Evolutionary conservation across 257 asterid genomes (phyloP).

Genomic region (Nyctanthes arbortristis): DNA sequence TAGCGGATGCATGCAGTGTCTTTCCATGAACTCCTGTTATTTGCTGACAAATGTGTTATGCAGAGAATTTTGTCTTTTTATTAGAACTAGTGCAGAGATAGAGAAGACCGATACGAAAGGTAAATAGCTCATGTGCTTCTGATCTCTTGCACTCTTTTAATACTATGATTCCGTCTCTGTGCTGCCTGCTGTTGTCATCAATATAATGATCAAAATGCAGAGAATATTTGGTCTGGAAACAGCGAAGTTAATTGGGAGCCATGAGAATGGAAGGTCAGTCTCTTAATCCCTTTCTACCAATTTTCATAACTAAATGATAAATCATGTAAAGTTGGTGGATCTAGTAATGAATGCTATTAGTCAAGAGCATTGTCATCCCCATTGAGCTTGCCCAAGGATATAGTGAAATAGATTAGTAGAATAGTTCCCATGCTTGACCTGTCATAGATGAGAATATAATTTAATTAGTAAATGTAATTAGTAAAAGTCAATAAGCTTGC

Average conservation of each 20-base stretch:
- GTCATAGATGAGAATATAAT: conserved; percentile 10
- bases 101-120: conserved; percentile 27
- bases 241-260: conserved; percentile 17
- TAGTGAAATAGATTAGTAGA: conserved; percentile 59
- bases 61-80: background rate
- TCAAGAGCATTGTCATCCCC: conserved; percentile 28
- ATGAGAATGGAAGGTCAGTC: conserved; percentile 15
- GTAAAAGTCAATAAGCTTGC: background rate
- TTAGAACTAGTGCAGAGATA: conserved; percentile 17
- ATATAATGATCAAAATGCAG: conserved; percentile 1
- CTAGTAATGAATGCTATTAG: background rate
- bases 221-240: background rate
- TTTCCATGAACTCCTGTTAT: background rate
- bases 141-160: conserved; percentile 22
- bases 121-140: conserved; percentile 31
- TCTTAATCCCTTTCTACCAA: conserved; percentile 26
- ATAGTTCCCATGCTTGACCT: conserved; percentile 74
- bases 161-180: conserved; percentile 40
- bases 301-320: background rate
- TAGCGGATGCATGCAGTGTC: background rate
- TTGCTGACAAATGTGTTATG: background rate
- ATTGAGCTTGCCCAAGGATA: conserved; percentile 40
- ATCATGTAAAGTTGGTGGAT: background rate
- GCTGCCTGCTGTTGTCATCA: conserved; percentile 39
- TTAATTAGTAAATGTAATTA: background rate